Evolutionary conservation across 2,329 filamentous ascomycete species (phyloP), one percentile per base, ranked within the genome.

Genomic region (Pseudogymnoascus sp.): DNA sequence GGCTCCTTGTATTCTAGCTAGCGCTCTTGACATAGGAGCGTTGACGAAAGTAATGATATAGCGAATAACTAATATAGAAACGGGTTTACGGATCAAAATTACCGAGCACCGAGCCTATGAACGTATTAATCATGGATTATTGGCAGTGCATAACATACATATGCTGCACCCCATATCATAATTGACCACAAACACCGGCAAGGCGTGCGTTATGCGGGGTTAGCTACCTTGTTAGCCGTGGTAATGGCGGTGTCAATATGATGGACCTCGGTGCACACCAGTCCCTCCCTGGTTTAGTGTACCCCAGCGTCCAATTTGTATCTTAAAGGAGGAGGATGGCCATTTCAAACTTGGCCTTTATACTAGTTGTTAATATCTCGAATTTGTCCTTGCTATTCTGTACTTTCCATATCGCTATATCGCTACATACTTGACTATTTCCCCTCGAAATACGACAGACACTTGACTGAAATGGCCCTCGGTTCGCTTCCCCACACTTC

Each of bases 1-100:
- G 58, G 58, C 38, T 27, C 58, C 38, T 44, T 60, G 35, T 39
- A 60, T 39, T 60, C 58, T 60, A 44, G 58, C 35, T 38, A 27
- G 38, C 33, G 33, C 13, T 60, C 58, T 31, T 44, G 35, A 44
- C 33, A 60, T 25, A 27, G 42, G 48, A 10, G 48, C 10, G 48
- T 35, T 55, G 39, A 35, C 31, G 31, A 51, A 35, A 51, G 42
- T 61, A 61, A 44, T 15, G 59, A 39, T 61, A 44, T 17, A 59
- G 33, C 38, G 27, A 59, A 55, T 29, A 55, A 55, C 27, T 35
- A 39, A 31, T 44, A 38, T 13, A 38, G 5, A 15, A 59, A 13
- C 25, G 33, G 33, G 4, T 39, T 59, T 59, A n/a, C 15, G 17
- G 17, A 42, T 31, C 21, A 7, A 7, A 29, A 44, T 60, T 44